A percentile compares a stretch with the other conserved stretches of the same genome.
phyloP scores from a whole-genome alignment of 805 yeast species.

The Wickerhamiella sergipiensis region DNA sequence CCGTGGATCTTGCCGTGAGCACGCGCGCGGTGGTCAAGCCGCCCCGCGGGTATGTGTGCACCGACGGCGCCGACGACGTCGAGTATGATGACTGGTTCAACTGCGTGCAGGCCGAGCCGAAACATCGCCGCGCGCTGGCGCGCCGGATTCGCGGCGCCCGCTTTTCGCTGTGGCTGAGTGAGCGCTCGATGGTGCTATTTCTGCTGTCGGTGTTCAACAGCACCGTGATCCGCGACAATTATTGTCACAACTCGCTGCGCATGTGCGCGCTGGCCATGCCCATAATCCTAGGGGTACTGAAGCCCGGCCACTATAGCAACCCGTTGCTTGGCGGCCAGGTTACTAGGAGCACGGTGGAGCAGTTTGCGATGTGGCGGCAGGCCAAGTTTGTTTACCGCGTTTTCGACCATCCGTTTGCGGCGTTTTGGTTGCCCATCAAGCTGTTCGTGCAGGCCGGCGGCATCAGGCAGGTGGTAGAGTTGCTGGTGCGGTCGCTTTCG shows the following conservation, averaged over 20 bases:
- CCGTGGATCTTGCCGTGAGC: neutral
- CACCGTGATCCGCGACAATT: neutral
- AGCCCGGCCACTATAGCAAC: too few relatives aligned
- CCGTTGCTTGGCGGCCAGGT: too few relatives aligned
- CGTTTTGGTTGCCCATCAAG: neutral
- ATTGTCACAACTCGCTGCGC: neutral
- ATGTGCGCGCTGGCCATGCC: too few relatives aligned
- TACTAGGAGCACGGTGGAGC: too few relatives aligned
- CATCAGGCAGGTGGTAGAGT: neutral
- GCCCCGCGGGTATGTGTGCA: neutral
- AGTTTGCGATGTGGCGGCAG: neutral
- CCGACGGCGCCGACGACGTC: neutral
- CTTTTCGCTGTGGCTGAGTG: neutral
- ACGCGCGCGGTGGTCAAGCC: neutral
- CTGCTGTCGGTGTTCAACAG: neutral
- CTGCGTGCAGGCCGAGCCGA: neutral
- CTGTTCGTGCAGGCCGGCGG: neutral
- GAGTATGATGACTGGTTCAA: neutral
- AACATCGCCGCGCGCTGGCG: neutral
- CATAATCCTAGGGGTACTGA: too few relatives aligned
- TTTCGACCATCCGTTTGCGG: neutral
- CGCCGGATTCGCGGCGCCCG: neutral
- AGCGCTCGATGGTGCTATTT: neutral
- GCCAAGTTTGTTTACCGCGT: neutral
- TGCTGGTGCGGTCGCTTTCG: too few relatives aligned